phyloP scores from a whole-genome alignment of 331 rosid species.

The Ulmus americana region DNA sequence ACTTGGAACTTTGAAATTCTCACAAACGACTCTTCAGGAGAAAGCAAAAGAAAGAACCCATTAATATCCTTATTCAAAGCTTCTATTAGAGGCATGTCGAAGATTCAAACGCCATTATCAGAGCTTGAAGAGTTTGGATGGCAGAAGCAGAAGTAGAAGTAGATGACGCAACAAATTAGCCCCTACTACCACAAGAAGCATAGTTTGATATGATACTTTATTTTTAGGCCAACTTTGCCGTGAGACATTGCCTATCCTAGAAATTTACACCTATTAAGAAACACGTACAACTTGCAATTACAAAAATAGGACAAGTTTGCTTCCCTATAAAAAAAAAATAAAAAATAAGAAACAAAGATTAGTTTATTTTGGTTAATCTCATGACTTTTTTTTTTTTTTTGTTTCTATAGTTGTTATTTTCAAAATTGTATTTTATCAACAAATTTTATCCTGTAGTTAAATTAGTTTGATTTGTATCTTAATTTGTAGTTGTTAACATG shows the following conservation, averaged over 20 bases:
- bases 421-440: too few species aligned
- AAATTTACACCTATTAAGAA: not conserved
- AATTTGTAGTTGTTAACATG: not conserved
- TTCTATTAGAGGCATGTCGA: constrained; percentile 11
- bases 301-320: not conserved
- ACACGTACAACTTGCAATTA: not conserved
- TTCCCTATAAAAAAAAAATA: not conserved
- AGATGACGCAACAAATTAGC: constrained; percentile 7
- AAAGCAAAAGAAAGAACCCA: constrained; percentile 1
- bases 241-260: constrained; percentile 1
- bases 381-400: too few species aligned
- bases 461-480: too few species aligned
- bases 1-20: constrained; percentile 19
- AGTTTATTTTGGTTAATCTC: too few species aligned
- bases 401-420: too few species aligned
- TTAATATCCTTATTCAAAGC: not conserved
- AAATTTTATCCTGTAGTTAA: too few species aligned
- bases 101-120: constrained; percentile 22
- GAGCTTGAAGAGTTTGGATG: not conserved
- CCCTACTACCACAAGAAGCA: not conserved
- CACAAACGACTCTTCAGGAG: constrained; percentile 6
- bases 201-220: not conserved
- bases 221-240: constrained; percentile 1
- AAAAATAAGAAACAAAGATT: too few species aligned
- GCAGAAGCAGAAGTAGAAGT: not conserved